Conservation (phyloP, 2,329 filamentous ascomycete genomes). For the Fusarium pseudonygamai region DNA sequence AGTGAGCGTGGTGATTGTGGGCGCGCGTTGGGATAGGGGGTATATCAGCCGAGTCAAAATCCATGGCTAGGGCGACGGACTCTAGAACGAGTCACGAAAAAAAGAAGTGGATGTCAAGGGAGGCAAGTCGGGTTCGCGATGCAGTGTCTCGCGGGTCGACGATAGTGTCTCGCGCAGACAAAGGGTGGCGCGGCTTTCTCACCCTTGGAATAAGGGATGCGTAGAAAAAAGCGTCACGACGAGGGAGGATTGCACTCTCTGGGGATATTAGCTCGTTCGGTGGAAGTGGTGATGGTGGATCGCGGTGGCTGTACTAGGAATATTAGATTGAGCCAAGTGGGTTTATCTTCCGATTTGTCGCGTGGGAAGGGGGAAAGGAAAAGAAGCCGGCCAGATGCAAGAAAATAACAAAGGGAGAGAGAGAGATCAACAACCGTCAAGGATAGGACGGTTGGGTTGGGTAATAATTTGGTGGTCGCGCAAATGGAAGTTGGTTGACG, state of each 20-base stretch:
- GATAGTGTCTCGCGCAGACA: slow-evolving; percentile 20
- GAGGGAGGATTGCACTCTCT: not conserved
- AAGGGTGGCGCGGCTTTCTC: slow-evolving; percentile 4
- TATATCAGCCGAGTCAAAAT: slow-evolving; percentile 39
- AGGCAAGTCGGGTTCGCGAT: not conserved
- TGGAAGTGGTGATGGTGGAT: slow-evolving; percentile 31
- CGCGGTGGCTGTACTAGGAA: slow-evolving; percentile 19
- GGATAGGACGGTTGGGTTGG: not conserved
- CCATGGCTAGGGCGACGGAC: slow-evolving; percentile 41
- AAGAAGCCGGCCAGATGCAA: not conserved
- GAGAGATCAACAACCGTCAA: not conserved
- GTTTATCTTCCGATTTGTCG: not conserved
- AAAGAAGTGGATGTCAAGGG: slow-evolving; percentile 29
- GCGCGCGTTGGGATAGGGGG: slow-evolving; percentile 48
- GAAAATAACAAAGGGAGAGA: not conserved
- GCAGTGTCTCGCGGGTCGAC: not conserved
- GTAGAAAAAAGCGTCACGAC: not conserved
- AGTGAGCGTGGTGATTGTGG: slow-evolving; percentile 29
- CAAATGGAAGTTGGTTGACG: slow-evolving; percentile 20
- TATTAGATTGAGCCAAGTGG: slow-evolving; percentile 16
- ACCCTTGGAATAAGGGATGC: slow-evolving; percentile 14
- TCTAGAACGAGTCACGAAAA: slow-evolving; percentile 7
- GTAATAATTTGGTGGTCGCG: slow-evolving; percentile 17
- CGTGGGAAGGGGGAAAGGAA: not conserved
- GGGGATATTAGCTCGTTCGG: slow-evolving; percentile 23